phyloP scores from a whole-genome alignment of 768 basidiomycete genomes.

The Boletales sp. region DNA sequence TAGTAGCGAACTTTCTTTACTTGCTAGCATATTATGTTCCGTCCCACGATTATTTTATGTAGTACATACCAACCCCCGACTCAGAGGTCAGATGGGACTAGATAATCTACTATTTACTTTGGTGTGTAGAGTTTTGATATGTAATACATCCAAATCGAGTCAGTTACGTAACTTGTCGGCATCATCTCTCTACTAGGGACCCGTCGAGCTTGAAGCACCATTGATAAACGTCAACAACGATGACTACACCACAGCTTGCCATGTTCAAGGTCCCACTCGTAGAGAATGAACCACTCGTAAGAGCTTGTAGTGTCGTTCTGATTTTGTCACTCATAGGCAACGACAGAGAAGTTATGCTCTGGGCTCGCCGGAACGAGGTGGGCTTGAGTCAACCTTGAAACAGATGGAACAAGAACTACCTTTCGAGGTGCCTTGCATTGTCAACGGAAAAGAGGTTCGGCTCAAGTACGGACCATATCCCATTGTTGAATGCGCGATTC shows the following conservation, averaged over 20 bases:
- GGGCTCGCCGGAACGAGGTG: slow-evolving; percentile 74
- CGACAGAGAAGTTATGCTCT: slow-evolving; percentile 70
- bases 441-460: slow-evolving; percentile 83
- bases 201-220: too few relatives aligned
- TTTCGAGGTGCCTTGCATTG: slow-evolving; percentile 89
- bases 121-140: too few relatives aligned
- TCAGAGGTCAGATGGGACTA: too few relatives aligned
- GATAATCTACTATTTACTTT: too few relatives aligned
- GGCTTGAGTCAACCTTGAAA: slow-evolving; percentile 64
- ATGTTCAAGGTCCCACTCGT: slow-evolving; percentile 81
- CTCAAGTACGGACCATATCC: not conserved
- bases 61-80: too few relatives aligned
- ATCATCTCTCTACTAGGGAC: too few relatives aligned
- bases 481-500: slow-evolving; percentile 5
- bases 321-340: not conserved
- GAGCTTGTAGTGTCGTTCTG: slow-evolving; percentile 12
- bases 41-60: too few relatives aligned
- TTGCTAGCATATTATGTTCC: not conserved
- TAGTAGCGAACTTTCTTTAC: not conserved
- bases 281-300: slow-evolving; percentile 93
- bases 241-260: slow-evolving; percentile 76
- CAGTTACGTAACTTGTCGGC: too few relatives aligned
- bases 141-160: too few relatives aligned
- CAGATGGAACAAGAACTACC: slow-evolving; percentile 83
- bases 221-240: slow-evolving; percentile 26